Conservation (phyloP, 129 eudicot species). For the Centella asiatica region DNA sequence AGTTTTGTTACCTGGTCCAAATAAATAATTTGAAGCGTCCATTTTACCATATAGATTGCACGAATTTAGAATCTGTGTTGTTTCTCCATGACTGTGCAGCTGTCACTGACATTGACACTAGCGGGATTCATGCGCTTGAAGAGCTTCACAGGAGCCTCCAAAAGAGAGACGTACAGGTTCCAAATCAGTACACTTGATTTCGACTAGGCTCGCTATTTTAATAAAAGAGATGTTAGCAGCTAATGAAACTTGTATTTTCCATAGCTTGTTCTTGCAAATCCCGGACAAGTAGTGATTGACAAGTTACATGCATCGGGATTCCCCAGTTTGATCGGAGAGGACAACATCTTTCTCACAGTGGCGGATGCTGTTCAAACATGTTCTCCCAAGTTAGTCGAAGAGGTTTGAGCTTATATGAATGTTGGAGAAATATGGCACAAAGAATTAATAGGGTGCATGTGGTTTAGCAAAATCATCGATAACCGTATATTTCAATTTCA, state of each 20-base stretch:
- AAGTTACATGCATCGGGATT: slow-evolving; percentile 42
- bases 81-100: slow-evolving; percentile 34
- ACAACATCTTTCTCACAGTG: slow-evolving; percentile 41
- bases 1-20: background rate
- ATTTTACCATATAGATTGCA: background rate
- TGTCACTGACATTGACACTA: slow-evolving; percentile 87
- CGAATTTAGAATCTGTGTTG: background rate
- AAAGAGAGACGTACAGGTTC: slow-evolving; percentile 57
- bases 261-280: slow-evolving; percentile 49
- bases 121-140: slow-evolving; percentile 89
- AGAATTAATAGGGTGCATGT: too few species aligned
- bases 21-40: background rate
- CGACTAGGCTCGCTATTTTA: background rate
- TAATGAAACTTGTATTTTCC: background rate
- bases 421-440: too few species aligned
- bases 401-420: background rate
- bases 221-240: background rate
- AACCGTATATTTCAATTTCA: too few species aligned
- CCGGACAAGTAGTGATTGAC: slow-evolving; percentile 40
- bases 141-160: slow-evolving; percentile 44
- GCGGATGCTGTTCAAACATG: slow-evolving; percentile 36
- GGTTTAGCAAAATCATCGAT: too few species aligned
- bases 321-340: slow-evolving; percentile 33
- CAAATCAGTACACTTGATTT: background rate
- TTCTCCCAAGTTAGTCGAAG: slow-evolving; percentile 27